Base-by-base conservation (phyloP, 352 stramenopile genomes). In the Thraustochytrium striatum region DNA sequence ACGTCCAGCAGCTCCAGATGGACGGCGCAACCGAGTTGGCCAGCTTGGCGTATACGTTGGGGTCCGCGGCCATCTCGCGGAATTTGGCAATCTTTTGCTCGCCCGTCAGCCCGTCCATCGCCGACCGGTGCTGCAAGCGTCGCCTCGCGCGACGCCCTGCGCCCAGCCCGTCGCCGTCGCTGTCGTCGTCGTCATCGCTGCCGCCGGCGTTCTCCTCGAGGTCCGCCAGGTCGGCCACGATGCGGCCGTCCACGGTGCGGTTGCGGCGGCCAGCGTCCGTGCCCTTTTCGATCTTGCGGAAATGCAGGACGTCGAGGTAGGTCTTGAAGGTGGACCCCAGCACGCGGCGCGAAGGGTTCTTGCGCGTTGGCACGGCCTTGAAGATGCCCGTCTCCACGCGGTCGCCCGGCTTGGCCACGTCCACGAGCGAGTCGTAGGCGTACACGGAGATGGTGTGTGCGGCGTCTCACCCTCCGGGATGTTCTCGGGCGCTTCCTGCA, bases 391-490 rank as follows among this genome's bases (percentile, higher is more conserved):
- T 99, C 75, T 95, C 88, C 38, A 97, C 89, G 69, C 94, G 94
- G 85, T 99, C 96, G 78, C 96, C 96, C 2, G 97, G 96, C 38
- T 96, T 89, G 38, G 98, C 94, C 19, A 92, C 88, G 85, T 99
- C 96, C 8, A 99, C 95, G 5, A 99, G 88, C 80, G 98, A 94
- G 82, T 99, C 96, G 84, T 98, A 99, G 3, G 92, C 93, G 89
- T 98, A 99, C 0, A 98, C 84, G 47, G 97, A 96, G 57, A 98
- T 84, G 5, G 79, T 85, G 1, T n/a, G 58, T 97, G 96, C 3
- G 96, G 96, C n/a, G 96, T 99, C 85, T 99, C 95, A 52, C 96
- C 97, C 61, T 98, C 95, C 0, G 96, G 96, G 72, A 99, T 98
- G 75, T 96, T 91, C 79, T 99, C 94, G 0, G 96, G 95, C 11